phyloP scores from a whole-genome alignment of 169 alveolate genomes.

The Plasmodium adleri region DNA sequence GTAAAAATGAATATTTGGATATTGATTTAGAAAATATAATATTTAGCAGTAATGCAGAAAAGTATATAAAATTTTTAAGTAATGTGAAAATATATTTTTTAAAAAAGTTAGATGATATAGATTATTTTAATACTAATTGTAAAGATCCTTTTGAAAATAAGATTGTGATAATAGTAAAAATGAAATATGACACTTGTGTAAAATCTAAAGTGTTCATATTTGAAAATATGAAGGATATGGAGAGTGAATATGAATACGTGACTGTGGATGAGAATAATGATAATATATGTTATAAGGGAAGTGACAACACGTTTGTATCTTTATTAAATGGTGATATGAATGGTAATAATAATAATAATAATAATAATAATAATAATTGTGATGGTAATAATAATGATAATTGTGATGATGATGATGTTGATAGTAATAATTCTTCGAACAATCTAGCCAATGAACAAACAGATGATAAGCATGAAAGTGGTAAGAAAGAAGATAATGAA shows the following conservation, averaged over 20 bases:
- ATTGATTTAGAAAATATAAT: constrained; percentile 50
- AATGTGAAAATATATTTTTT: constrained; percentile 55
- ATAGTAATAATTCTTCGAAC: not conserved
- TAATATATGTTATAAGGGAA: constrained; percentile 7
- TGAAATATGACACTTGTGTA: constrained; percentile 22
- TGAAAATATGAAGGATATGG: constrained; percentile 24
- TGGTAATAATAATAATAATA: not conserved
- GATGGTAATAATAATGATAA: not conserved
- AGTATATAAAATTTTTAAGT: constrained; percentile 64
- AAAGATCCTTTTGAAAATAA: constrained; percentile 26
- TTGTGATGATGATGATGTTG: not conserved
- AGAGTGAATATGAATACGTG: constrained; percentile 31
- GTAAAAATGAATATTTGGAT: constrained; percentile 43
- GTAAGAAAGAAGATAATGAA: not conserved
- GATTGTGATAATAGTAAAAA: constrained; percentile 40
- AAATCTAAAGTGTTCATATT: constrained; percentile 65
- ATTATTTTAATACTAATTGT: not conserved
- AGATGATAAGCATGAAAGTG: not conserved
- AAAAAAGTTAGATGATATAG: constrained; percentile 42
- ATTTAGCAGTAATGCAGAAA: constrained; percentile 57
- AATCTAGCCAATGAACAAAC: not conserved
- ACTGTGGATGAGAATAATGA: not conserved
- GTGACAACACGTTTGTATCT: not conserved
- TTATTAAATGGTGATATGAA: constrained; percentile 9
- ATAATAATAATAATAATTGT: not conserved